Conservation (phyloP, 1,139 yeast species). For the Yamadazyma oceani region DNA sequence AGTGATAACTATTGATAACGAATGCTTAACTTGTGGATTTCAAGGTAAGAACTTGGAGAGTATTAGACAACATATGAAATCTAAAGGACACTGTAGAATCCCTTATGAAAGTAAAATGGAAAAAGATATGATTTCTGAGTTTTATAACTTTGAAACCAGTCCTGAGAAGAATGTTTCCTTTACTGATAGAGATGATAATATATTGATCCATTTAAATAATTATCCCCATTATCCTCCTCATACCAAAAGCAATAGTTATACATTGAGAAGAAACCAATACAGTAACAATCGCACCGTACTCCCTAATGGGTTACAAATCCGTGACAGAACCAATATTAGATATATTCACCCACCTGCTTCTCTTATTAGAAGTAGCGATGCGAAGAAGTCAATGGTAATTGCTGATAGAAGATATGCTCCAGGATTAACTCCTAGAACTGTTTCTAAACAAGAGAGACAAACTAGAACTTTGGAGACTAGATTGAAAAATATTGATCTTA, state of each 20-base stretch:
- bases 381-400: slow-evolving; percentile 36
- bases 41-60: slow-evolving; percentile 49
- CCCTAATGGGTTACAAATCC: slow-evolving; percentile 50
- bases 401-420: slow-evolving; percentile 44
- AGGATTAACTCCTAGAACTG: slow-evolving; percentile 32
- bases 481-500: slow-evolving; percentile 24
- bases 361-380: slow-evolving; percentile 21
- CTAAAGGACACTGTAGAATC: slow-evolving; percentile 55
- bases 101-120: slow-evolving; percentile 55
- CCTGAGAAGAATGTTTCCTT: slow-evolving; percentile 16
- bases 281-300: slow-evolving; percentile 38
- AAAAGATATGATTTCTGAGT: slow-evolving; percentile 36
- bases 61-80: slow-evolving; percentile 50
- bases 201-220: not conserved
- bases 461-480: slow-evolving; percentile 26
- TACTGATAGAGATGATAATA: slow-evolving; percentile 17
- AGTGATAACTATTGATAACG: slow-evolving; percentile 42
- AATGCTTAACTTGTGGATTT: slow-evolving; percentile 56
- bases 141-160: slow-evolving; percentile 39
- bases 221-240: not conserved
- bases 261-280: slow-evolving; percentile 9
- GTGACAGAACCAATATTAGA: slow-evolving; percentile 48
- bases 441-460: slow-evolving; percentile 37
- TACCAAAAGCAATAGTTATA: not conserved
- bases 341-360: slow-evolving; percentile 36